These are phyloP conservation scores for Powellomyces hirtus DNA, from an alignment of 192 early-diverging fungal genomes.

Conservation along the genomic window DNA sequence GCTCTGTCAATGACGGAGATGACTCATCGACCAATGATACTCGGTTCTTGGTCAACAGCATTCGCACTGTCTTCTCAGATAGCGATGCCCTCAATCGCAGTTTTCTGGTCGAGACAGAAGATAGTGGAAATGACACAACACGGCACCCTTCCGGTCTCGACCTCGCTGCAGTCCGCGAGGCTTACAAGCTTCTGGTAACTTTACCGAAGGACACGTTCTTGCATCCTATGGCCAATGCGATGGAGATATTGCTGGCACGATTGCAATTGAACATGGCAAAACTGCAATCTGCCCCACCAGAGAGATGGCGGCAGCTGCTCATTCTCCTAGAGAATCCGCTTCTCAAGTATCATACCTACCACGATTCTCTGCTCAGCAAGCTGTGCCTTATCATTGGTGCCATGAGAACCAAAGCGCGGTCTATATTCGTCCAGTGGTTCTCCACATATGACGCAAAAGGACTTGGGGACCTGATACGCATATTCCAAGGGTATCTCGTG, in stretches of 20 bases:
- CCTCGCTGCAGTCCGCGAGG: slow-evolving; percentile 26
- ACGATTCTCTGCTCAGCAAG: slow-evolving; percentile 46
- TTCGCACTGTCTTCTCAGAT: slow-evolving; percentile 41
- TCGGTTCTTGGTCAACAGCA: slow-evolving; percentile 31
- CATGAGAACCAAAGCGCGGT: slow-evolving; percentile 32
- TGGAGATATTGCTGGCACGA: slow-evolving; percentile 56
- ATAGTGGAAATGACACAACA: not conserved
- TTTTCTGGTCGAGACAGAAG: slow-evolving; percentile 30
- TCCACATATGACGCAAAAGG: slow-evolving; percentile 43
- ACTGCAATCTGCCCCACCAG: slow-evolving; percentile 33
- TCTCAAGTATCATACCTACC: slow-evolving; percentile 41
- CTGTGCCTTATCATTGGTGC: slow-evolving; percentile 43
- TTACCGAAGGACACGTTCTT: slow-evolving; percentile 40
- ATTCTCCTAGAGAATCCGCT: slow-evolving; percentile 53
- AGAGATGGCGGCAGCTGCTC: slow-evolving; percentile 4
- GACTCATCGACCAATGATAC: not conserved
- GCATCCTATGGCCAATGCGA: slow-evolving; percentile 45
- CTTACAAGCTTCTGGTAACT: slow-evolving; percentile 33
- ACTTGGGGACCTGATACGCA: slow-evolving; percentile 39
- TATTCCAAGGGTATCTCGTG: slow-evolving; percentile 50
- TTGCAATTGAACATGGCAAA: slow-evolving; percentile 41
- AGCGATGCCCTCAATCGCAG: slow-evolving; percentile 37
- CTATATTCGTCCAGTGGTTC: slow-evolving; percentile 49
- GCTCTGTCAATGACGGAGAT: not conserved
- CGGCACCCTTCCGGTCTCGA: slow-evolving; percentile 36